phyloP scores from a whole-genome alignment of 495 filamentous ascomycete genomes.

The Talaromyces thailandensis region DNA sequence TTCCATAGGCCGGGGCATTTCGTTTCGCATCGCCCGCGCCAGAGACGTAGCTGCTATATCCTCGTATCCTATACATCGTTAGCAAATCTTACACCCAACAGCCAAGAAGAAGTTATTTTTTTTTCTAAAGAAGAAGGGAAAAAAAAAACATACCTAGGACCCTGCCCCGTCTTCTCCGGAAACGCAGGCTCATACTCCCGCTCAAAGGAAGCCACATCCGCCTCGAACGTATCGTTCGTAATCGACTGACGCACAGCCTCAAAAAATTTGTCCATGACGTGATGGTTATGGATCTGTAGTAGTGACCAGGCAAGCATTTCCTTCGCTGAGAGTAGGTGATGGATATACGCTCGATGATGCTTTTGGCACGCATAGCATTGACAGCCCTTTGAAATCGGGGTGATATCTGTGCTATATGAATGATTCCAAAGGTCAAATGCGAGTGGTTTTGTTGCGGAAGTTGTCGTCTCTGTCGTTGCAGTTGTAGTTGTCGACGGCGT shows the following conservation, averaged over 20 bases:
- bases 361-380: conserved; percentile 73
- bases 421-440: conserved; percentile 67
- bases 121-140: not conserved
- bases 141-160: conserved; percentile 52
- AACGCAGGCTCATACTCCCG: conserved; percentile 55
- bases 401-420: conserved; percentile 45
- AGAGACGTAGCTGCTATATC: conserved; percentile 71
- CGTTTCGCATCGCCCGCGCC: conserved; percentile 55
- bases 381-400: conserved; percentile 53
- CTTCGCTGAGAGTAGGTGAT: conserved; percentile 77
- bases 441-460: conserved; percentile 36
- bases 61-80: conserved; percentile 48
- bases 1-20: conserved; percentile 57
- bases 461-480: not conserved
- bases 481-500: conserved; percentile 15
- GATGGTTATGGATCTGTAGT: conserved; percentile 83
- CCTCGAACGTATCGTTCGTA: conserved; percentile 51
- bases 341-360: conserved; percentile 80
- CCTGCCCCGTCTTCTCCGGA: conserved; percentile 63
- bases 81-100: too few species aligned
- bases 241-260: conserved; percentile 53
- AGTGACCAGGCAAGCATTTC: conserved; percentile 97
- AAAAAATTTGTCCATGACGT: conserved; percentile 66
- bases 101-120: too few species aligned
- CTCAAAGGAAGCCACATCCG: conserved; percentile 46